Percentiles rank a stretch among this genome's conserved stretches.
Conservation (phyloP, 1,139 yeast species). For the Kazachstania sp. region DNA sequence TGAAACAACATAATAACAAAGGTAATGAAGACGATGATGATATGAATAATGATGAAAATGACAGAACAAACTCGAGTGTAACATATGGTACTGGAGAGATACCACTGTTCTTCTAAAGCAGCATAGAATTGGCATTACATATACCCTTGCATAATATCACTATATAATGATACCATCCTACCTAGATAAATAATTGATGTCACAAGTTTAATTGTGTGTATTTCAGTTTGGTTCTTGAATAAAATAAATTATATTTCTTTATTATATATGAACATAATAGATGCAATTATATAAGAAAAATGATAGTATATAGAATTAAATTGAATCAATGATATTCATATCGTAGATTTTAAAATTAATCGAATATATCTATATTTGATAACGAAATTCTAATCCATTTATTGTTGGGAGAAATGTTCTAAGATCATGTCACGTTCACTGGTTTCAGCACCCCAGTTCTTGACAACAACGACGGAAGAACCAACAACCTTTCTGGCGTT, state of each 20-base stretch:
- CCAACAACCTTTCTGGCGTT: constrained; percentile 99
- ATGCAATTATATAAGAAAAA: constrained; percentile 5
- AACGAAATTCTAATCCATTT: constrained; percentile 10
- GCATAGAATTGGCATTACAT: neutral
- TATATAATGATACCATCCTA: neutral
- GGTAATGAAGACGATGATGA: constrained; percentile 1
- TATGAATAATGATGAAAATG: constrained; percentile 5
- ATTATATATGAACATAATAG: neutral
- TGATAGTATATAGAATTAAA: neutral
- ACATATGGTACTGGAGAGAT: constrained; percentile 19
- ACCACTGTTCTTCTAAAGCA: constrained; percentile 26
- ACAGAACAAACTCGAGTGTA: constrained; percentile 7
- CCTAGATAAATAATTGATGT: too few relatives aligned
- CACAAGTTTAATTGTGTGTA: too few relatives aligned
- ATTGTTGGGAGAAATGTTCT: constrained; percentile 91
- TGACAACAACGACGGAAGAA: constrained; percentile 98
- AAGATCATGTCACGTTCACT: constrained; percentile 95
- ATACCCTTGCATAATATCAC: neutral
- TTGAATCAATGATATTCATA: neutral
- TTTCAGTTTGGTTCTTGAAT: neutral
- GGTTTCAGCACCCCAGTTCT: constrained; percentile 99
- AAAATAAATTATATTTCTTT: constrained; percentile 9
- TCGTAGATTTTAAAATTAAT: too few relatives aligned
- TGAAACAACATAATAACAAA: neutral
- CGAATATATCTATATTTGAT: neutral